A percentile compares a stretch with the other conserved stretches of the same genome.
Evolutionary conservation across 768 basidiomycete genomes (phyloP).

Genomic region (Udeniomyces megalosporus): DNA sequence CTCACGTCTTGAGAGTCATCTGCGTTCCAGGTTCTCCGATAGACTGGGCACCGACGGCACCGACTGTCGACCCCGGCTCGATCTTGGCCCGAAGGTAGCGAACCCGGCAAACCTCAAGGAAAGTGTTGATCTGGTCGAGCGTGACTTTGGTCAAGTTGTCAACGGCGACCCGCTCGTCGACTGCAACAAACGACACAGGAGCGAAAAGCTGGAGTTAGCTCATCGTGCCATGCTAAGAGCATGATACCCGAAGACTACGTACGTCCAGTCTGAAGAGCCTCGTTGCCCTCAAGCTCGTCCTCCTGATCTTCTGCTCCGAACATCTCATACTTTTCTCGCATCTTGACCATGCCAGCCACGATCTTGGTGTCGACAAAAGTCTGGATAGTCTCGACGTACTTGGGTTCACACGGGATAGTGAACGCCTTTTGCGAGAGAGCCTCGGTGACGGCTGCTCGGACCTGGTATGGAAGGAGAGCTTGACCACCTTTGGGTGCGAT

Average conservation of each 20-base stretch:
- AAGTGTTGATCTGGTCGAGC: slow-evolving; percentile 53
- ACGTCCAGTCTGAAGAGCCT: slow-evolving; percentile 62
- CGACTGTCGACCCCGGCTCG: slow-evolving; percentile 95
- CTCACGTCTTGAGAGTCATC: slow-evolving; percentile 83
- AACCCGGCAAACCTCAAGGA: slow-evolving; percentile 74
- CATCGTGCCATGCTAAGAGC: background rate
- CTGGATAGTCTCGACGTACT: slow-evolving; percentile 29
- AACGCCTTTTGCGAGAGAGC: slow-evolving; percentile 35
- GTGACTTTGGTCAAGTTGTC: slow-evolving; percentile 86
- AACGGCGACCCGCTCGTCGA: slow-evolving; percentile 51
- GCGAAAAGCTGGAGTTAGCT: background rate
- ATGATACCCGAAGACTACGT: slow-evolving; percentile 20
- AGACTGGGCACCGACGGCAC: slow-evolving; percentile 95
- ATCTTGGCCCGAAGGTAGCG: slow-evolving; percentile 92
- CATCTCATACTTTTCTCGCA: slow-evolving; percentile 61
- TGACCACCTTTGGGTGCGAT: slow-evolving; percentile 42
- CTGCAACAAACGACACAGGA: slow-evolving; percentile 13
- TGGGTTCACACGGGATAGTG: slow-evolving; percentile 23
- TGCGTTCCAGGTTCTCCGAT: slow-evolving; percentile 99
- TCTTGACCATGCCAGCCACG: slow-evolving; percentile 46
- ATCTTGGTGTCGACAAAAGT: slow-evolving; percentile 55
- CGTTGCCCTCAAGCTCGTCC: slow-evolving; percentile 56
- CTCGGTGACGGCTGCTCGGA: slow-evolving; percentile 51
- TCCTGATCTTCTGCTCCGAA: slow-evolving; percentile 60
- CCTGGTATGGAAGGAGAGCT: slow-evolving; percentile 70